These are phyloP conservation scores for Fraxinus nigra DNA, from an alignment of 305 asterid species.

Conservation along the genomic window DNA sequence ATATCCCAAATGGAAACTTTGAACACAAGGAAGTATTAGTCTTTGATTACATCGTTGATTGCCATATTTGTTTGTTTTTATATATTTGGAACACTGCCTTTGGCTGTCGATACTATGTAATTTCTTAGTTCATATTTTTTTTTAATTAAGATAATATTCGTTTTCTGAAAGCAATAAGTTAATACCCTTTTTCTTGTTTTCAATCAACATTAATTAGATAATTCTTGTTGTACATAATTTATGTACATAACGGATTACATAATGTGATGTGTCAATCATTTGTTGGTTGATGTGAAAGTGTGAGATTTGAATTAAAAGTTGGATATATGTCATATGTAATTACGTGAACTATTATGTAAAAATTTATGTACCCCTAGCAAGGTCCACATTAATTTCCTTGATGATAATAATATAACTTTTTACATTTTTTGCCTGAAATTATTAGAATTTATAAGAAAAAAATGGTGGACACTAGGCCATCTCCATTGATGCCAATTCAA, in stretches of 20 bases:
- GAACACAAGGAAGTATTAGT: neutral
- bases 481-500: neutral
- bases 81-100: neutral
- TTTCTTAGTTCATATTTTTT: neutral
- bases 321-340: no score
- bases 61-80: constrained; percentile 4
- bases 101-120: neutral
- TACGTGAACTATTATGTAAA: no score
- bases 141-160: neutral
- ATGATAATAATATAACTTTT: no score
- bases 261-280: no score
- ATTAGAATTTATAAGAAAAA: neutral
- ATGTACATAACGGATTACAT: no score
- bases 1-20: neutral
- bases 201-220: neutral
- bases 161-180: neutral
- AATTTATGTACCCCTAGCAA: no score
- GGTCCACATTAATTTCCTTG: neutral
- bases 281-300: no score
- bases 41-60: constrained; percentile 10
- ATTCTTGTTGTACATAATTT: no score
- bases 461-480: neutral
- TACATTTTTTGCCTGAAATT: neutral
- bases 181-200: neutral
- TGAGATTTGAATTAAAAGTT: no score